Evolutionary conservation across 371 early-diverging fungal genomes (phyloP), one percentile per base, ranked within the genome.

Genomic region (Mortierella sp.): DNA sequence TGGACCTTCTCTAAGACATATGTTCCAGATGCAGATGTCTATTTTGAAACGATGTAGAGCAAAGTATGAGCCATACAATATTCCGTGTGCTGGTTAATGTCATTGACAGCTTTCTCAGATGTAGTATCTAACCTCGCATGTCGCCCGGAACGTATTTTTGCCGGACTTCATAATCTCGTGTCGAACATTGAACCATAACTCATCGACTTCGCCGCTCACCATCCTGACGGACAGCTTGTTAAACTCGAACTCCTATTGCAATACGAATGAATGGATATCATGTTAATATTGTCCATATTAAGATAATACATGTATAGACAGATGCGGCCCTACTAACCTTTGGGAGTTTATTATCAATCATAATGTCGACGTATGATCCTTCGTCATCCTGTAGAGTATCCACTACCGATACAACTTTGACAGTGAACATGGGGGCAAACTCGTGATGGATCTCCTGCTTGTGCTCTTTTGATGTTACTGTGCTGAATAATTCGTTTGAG

Each of bases 1-100:
- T 88, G 86, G 47, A 89, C 88, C n/a, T 87, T 88, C 65, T 92
- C 92, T 16, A 90, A 86, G 4, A 88, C 89, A 72, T 91, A 91
- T 50, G 89, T 88, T 40, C 92, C 92, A 38, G 88, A 87, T 0
- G 92, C 88, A 0, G 90, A 87, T 8, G 88, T 89, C 88, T 90
- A 76, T 60, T 41, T 21, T 21, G 9, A 36, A 24, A 13, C 32
- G 33, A 38, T 57, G 3, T 24, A 21, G 16, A 41, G 13, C 5
- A 3, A 4, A 21, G 13, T 24, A 36, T 45, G 21, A 57, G 11
- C 57, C 28, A 58, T 58, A 58, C 33, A 13, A 1, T 16, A 32
- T 24, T 58, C 7, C 7, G 15, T 15, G 15, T 15, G 15, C 8
- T 43, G 43, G 3, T 10, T 13, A 43, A 4, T 43, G 15, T 43